Conservation (phyloP, 2,329 filamentous ascomycete genomes). For the Xylariaceae sp. region DNA sequence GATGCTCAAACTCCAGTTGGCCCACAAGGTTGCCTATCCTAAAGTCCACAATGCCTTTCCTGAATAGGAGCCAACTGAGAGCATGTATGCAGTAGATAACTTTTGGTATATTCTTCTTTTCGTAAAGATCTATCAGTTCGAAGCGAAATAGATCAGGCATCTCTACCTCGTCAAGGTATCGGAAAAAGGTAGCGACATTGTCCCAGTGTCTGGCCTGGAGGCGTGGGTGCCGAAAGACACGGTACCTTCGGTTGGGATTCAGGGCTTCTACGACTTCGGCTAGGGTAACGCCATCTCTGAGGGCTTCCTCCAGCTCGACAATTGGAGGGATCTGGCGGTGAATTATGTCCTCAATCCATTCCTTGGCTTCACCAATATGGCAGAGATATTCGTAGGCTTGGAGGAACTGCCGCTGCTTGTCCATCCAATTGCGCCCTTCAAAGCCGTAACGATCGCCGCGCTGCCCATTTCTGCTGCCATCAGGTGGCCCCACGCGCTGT, state of each 20-base stretch:
- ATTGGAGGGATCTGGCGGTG: slow-evolving; percentile 76
- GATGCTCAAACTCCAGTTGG: slow-evolving; percentile 95
- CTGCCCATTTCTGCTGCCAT: slow-evolving; percentile 46
- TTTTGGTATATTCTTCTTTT: slow-evolving; percentile 99
- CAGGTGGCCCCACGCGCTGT: slow-evolving; percentile 70
- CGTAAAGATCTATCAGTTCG: slow-evolving; percentile 95
- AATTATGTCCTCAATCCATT: slow-evolving; percentile 81
- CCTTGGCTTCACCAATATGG: slow-evolving; percentile 97
- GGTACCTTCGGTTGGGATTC: slow-evolving; percentile 74
- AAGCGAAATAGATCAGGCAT: slow-evolving; percentile 96
- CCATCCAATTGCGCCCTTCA: slow-evolving; percentile 95
- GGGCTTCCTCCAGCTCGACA: slow-evolving; percentile 88
- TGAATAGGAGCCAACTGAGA: slow-evolving; percentile 93
- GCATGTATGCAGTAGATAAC: slow-evolving; percentile 99
- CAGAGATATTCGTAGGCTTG: slow-evolving; percentile 98
- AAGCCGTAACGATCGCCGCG: slow-evolving; percentile 67
- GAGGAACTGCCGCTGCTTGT: slow-evolving; percentile 94
- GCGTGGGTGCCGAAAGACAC: slow-evolving; percentile 84
- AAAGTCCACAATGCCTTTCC: slow-evolving; percentile 93
- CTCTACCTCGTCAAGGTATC: slow-evolving; percentile 88
- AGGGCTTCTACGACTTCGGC: slow-evolving; percentile 93
- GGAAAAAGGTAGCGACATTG: slow-evolving; percentile 96
- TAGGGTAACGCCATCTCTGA: slow-evolving; percentile 90
- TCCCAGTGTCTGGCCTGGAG: slow-evolving; percentile 96
- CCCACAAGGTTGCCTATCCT: slow-evolving; percentile 96